phyloP scores from a whole-genome alignment of 495 filamentous ascomycete species.

The Lasiosphaeris hirsuta region DNA sequence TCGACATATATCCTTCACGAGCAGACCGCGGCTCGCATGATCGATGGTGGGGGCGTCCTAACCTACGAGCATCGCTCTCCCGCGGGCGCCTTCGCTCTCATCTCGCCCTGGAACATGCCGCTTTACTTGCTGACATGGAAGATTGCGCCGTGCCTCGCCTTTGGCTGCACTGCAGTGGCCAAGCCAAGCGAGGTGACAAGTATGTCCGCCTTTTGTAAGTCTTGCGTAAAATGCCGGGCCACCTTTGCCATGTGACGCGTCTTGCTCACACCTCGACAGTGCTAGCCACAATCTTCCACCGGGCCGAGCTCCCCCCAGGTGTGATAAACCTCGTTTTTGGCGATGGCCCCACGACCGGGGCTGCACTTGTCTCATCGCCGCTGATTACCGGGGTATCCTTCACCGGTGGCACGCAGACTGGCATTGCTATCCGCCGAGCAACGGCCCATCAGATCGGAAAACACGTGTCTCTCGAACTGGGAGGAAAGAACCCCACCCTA shows the following conservation, averaged over 20 bases:
- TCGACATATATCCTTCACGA: constrained; percentile 30
- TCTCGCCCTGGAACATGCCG: constrained; percentile 33
- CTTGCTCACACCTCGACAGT: constrained; percentile 25
- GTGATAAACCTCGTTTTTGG: constrained; percentile 53
- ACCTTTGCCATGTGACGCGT: neutral
- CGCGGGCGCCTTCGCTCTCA: constrained; percentile 26
- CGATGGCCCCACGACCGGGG: constrained; percentile 47
- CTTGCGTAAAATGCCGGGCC: constrained; percentile 21
- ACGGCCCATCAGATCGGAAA: constrained; percentile 53
- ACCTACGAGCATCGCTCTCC: constrained; percentile 31
- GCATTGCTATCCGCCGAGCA: constrained; percentile 25
- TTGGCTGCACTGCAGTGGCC: constrained; percentile 28
- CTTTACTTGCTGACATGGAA: constrained; percentile 30
- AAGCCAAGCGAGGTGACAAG: constrained; percentile 31
- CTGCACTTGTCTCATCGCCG: constrained; percentile 45
- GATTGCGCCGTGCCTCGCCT: constrained; percentile 28
- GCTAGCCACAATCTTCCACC: constrained; percentile 28
- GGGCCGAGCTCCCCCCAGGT: constrained; percentile 50
- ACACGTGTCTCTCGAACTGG: constrained; percentile 73
- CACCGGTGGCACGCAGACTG: constrained; percentile 48
- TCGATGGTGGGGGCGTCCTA: constrained; percentile 21
- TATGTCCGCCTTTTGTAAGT: constrained; percentile 50
- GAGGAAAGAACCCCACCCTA: constrained; percentile 69
- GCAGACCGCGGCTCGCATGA: constrained; percentile 23
- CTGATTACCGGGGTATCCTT: constrained; percentile 51